Evolutionary conservation across 352 stramenopile species (phyloP), one percentile per base, ranked within the genome.

Genomic region (Globisporangium apiculatum): DNA sequence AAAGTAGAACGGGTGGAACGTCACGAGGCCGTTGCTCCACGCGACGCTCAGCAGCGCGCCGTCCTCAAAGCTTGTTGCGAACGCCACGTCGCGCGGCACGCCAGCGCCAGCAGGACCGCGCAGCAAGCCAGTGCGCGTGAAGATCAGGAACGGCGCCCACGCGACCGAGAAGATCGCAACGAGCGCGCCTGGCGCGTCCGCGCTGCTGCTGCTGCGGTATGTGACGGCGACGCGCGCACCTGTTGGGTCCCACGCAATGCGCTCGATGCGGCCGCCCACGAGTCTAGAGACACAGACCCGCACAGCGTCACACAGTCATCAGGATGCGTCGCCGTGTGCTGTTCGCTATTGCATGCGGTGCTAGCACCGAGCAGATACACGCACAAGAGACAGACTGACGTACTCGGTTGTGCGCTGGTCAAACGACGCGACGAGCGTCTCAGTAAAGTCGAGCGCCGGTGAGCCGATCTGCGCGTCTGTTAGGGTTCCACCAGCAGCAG

Each of bases 1-100:
- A 61, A 86, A 79, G 68, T 90, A 90, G 61, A 92, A 92, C 24
- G 83, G 83, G 58, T 89, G 70, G 60, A 92, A 92, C 9, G 78
- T 84, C 56, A 92, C 72, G 47, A 90, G 61, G 0, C 83, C 83
- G n/a, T 71, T 86, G 67, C 79, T 90, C 83, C 83, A 92, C 8
- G 69, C 74, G 55, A 92, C 66, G 40, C 79, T 88, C 41, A 92
- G 62, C 53, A 92, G 56, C 36, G 83, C 74, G 4, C 83, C 78
- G 43, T 87, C 62, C 36, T 89, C 71, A 55, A 89, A 92, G 11
- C 65, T 86, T 7, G 83, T 79, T 7, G 79, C 79, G 48, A 92
- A 92, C 11, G 65, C 59, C 9, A 90, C 55, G 45, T 80, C 73
- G 15, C 70, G 69, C 8, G 83, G 83, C 50, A 87, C 56, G 5